Base-by-base conservation (phyloP, 495 filamentous ascomycete species). In the Hyaloscypha variabilis region DNA sequence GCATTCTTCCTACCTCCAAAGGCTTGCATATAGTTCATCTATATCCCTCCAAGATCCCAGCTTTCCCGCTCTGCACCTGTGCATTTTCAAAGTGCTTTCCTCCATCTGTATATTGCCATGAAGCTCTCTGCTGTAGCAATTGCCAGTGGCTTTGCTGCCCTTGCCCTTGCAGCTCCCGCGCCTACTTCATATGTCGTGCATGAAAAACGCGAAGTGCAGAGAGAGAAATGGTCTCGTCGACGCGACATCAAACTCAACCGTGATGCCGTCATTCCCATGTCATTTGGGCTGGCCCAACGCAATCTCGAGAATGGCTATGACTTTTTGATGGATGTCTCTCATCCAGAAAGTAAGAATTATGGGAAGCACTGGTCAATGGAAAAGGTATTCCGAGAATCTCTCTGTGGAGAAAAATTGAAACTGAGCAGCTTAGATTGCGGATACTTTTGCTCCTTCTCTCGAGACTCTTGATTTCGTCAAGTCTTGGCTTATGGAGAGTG, bases 131-230 rank as follows among this genome's bases (percentile, higher is more conserved):
- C 60, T 42, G 13, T 70, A n/a, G 58, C 68, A 31, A 3, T 65
- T n/a, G 28, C 51, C n/a, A 26, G 51, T 55, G 39, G 49, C 21
- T 51, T 65, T 36, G 56, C 58, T 24, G 55, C 64, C 26, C 58
- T 23, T 14, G 64, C 51, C 34, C 24, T 39, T 29, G 68, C 67
- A 28, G 56, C 58, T 58, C 74, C 60, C 54, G 64, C 55, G 26
- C 66, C 67, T 51, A 56, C 50, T 14, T 50, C 65, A 62, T 66
- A 70, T 65, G 60, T 67, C 25, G 61, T 70, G 51, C 68, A 70
- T 63, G 68, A 70, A 34, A 70, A 67, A 28, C 68, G 68, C 6
- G 56, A 66, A n/a, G 34, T 23, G 8, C 59, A 60, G 36, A 29
- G 23, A 36, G 42, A 63, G 19, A 66, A 60, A 29, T 69, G 67